Percentiles rank a stretch among this genome's conserved stretches.
Conservation (phyloP, 306 rosid species). For the Malus sieversii region DNA sequence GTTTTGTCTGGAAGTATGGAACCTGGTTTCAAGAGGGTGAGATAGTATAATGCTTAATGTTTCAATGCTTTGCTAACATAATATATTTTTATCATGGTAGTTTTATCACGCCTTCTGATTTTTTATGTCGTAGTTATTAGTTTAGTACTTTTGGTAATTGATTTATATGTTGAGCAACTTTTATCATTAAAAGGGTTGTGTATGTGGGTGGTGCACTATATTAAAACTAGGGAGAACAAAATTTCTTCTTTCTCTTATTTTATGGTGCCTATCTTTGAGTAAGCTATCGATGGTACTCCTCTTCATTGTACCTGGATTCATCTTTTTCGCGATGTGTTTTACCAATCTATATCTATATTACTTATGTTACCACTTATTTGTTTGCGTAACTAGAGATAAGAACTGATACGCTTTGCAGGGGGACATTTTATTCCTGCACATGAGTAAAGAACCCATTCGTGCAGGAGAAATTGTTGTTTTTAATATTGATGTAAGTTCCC, state of each 20-base stretch:
- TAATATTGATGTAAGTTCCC: conserved; percentile 68
- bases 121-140: background rate
- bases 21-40: conserved; percentile 79
- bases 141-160: background rate
- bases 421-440: conserved; percentile 86
- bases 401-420: conserved; percentile 40
- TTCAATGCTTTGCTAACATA: background rate
- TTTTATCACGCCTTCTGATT: conserved; percentile 1
- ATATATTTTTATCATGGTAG: background rate
- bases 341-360: too few relatives aligned
- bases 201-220: background rate
- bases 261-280: background rate
- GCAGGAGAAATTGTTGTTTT: conserved; percentile 97
- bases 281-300: too few relatives aligned
- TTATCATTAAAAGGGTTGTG: background rate
- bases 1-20: conserved; percentile 98
- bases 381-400: conserved; percentile 5
- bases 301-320: too few relatives aligned
- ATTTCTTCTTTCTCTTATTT: background rate
- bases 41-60: conserved; percentile 2
- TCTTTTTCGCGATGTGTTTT: too few relatives aligned
- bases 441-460: conserved; percentile 89
- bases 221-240: background rate
- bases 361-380: background rate
- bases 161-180: background rate